Evolutionary conservation across 129 eudicot genomes (phyloP), one percentile per base, ranked within the genome.

Genomic region (Arctium lappa): DNA sequence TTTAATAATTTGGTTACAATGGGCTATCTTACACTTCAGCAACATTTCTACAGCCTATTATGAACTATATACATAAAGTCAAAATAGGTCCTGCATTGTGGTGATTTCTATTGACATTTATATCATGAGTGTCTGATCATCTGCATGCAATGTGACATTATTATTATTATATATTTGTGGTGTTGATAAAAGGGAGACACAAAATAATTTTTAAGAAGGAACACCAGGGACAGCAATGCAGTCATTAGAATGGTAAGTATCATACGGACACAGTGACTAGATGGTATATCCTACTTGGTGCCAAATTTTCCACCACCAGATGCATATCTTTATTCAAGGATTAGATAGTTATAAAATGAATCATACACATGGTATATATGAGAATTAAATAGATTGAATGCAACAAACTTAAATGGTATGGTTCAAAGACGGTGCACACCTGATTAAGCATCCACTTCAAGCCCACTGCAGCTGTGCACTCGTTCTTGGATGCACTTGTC

Each of bases 401-500:
- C 40, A 63, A 30, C 76, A 62, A 65, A 46, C 33, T 71, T 29
- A 39, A 7, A 70, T 38, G 66, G 40, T 40, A 74, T 69, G 72
- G 32, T 30, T 76, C 38, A 40, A 69, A 80, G 11, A 80, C 33
- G 42, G 75, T 37, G 69, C 89, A 77, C 68, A 91, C 97, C 95
- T 94, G 98, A 86, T 94, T 94, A 76, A 94, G 98, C 98, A 94
- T 94, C 98, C 98, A 94, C 85, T 94, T 94, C 84, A 94, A 81
- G 65, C 98, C 98, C 74, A 94, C 93, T 0, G 98, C 97, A 81
- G 97, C 91, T 29, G 97, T 94, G 80, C 98, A 94, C 74, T 92
- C 93, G 81, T 90, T 94, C 88, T 92, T 94, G 16, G 98, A 90
- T 75, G 98, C 96, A 87, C 98, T 94, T 27, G 94, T 89, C 9